Percentiles rank a stretch among this genome's conserved stretches.
phyloP scores from a whole-genome alignment of 768 basidiomycete species.

The Sutorius australiensis region DNA sequence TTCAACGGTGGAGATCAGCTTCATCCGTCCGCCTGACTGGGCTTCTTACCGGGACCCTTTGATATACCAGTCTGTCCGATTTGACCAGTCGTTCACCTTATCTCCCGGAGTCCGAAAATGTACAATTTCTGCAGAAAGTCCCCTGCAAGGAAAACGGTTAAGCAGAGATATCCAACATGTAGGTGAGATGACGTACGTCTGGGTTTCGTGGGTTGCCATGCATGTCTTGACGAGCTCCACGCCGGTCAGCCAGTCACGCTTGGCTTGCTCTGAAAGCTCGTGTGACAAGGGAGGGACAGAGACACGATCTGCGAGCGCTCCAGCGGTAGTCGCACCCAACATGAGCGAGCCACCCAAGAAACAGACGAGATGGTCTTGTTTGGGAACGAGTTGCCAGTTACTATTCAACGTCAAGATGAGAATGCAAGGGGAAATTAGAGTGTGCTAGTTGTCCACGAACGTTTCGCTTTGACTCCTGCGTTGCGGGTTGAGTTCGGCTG shows the following conservation, averaged over 20 bases:
- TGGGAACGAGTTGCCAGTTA: constrained; percentile 71
- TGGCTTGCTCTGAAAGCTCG: constrained; percentile 57
- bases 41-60: constrained; percentile 64
- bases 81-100: constrained; percentile 41
- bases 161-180: background rate
- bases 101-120: constrained; percentile 73
- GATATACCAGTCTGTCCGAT: constrained; percentile 79
- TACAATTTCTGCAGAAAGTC: constrained; percentile 85
- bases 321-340: constrained; percentile 76
- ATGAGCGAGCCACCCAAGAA: constrained; percentile 92
- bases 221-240: constrained; percentile 83
- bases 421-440: background rate
- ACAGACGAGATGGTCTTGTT: constrained; percentile 95
- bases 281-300: constrained; percentile 65
- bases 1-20: constrained; percentile 1
- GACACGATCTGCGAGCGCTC: constrained; percentile 48
- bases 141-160: constrained; percentile 40
- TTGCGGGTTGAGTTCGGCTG: constrained; percentile 75
- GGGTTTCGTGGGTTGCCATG: constrained; percentile 78
- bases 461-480: constrained; percentile 28
- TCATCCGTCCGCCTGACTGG: background rate
- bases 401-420: constrained; percentile 34
- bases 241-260: constrained; percentile 80
- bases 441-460: constrained; percentile 27
- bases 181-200: constrained; percentile 53